phyloP scores from a whole-genome alignment of 1,284 basidiomycete genomes.

The Tilletia setariae region DNA sequence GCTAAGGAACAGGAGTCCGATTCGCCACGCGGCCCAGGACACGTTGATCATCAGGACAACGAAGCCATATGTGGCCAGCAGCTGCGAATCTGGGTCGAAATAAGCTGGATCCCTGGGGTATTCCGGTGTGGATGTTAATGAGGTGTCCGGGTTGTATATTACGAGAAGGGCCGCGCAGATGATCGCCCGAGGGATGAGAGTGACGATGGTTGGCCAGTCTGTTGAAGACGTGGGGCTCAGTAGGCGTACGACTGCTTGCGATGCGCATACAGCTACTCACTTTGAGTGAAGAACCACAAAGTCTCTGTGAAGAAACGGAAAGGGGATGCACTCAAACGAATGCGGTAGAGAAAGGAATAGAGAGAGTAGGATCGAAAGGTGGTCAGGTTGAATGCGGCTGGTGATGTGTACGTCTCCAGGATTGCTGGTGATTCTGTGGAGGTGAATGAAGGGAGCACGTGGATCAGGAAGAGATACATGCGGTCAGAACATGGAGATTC shows the following conservation, averaged over 20 bases:
- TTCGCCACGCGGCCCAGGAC: slow-evolving; percentile 35
- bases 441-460: neutral
- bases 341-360: slow-evolving; percentile 38
- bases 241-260: neutral
- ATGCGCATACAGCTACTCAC: slow-evolving; percentile 14
- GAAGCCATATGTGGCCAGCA: slow-evolving; percentile 28
- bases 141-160: slow-evolving; percentile 27
- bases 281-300: slow-evolving; percentile 38
- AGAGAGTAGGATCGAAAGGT: slow-evolving; percentile 31
- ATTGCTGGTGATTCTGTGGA: slow-evolving; percentile 20
- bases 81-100: slow-evolving; percentile 23
- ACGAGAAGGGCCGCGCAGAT: slow-evolving; percentile 29
- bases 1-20: slow-evolving; percentile 24
- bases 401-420: slow-evolving; percentile 35
- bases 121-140: slow-evolving; percentile 14
- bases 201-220: slow-evolving; percentile 41
- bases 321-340: slow-evolving; percentile 22
- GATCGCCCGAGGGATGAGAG: slow-evolving; percentile 33
- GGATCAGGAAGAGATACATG: neutral
- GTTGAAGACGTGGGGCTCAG: neutral
- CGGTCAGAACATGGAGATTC: neutral
- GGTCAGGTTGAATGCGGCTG: slow-evolving; percentile 29
- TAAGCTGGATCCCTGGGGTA: slow-evolving; percentile 26
- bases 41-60: slow-evolving; percentile 33
- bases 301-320: slow-evolving; percentile 33